phyloP scores from a whole-genome alignment of 108 stramenopile genomes.

The Fragilariopsis cylindrus region DNA sequence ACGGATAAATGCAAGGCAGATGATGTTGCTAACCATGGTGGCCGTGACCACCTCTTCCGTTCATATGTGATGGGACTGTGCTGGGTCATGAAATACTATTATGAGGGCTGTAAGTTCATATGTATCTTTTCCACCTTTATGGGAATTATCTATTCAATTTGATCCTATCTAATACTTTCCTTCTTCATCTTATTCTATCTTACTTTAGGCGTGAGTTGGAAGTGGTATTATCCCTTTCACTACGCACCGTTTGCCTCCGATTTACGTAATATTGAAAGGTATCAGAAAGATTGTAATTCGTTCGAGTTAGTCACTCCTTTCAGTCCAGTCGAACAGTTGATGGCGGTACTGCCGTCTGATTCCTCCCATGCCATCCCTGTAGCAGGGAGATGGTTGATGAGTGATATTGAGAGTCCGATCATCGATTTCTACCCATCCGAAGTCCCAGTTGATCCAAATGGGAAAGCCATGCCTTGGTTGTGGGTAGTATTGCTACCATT shows the following conservation, averaged over 20 bases:
- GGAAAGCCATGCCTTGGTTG: slow-evolving; percentile 98
- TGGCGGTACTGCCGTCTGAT: slow-evolving; percentile 96
- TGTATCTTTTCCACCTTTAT: neutral
- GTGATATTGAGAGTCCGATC: slow-evolving; percentile 88
- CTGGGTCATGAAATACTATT: slow-evolving; percentile 99
- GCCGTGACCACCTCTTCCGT: slow-evolving; percentile 86
- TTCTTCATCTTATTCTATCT: slow-evolving; percentile 1
- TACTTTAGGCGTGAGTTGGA: slow-evolving; percentile 79
- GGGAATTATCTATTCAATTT: neutral
- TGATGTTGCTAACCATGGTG: slow-evolving; percentile 89
- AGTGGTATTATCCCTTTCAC: slow-evolving; percentile 98
- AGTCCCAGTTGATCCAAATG: slow-evolving; percentile 96
- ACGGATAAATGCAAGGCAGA: slow-evolving; percentile 95
- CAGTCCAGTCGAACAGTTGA: slow-evolving; percentile 95
- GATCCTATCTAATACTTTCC: neutral
- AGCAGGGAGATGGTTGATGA: slow-evolving; percentile 91
- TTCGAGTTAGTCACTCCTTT: slow-evolving; percentile 92
- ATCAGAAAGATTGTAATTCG: slow-evolving; percentile 65
- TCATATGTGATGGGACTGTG: slow-evolving; percentile 96
- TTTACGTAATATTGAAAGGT: slow-evolving; percentile 91
- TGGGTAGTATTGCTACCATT: slow-evolving; percentile 98
- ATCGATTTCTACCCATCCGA: slow-evolving; percentile 95
- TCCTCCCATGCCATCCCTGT: slow-evolving; percentile 94
- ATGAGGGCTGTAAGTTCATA: slow-evolving; percentile 72
- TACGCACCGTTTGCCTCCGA: slow-evolving; percentile 99